Percentiles rank a stretch among this genome's conserved stretches.
phyloP scores from a whole-genome alignment of 805 yeast genomes.

The Suhomyces pyralidae region DNA sequence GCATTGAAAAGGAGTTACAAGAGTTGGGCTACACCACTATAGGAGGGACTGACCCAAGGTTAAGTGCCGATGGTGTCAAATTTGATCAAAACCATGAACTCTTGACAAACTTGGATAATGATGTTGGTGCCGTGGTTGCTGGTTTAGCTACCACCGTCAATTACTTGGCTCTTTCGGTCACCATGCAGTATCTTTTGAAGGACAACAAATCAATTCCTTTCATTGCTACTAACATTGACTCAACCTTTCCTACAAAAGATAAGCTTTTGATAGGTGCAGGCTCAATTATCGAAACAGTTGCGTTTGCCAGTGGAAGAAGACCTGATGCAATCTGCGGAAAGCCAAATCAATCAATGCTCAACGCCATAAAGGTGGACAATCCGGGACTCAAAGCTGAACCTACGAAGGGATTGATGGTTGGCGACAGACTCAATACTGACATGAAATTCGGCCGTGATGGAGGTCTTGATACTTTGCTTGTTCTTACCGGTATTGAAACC shows the following conservation, averaged over 20 bases:
- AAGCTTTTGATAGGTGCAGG: constrained; percentile 93
- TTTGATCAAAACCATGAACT: constrained; percentile 58
- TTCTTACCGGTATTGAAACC: constrained; percentile 87
- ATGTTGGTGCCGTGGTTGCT: constrained; percentile 84
- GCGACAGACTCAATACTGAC: constrained; percentile 93
- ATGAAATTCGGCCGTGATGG: constrained; percentile 89
- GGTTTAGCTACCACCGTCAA: constrained; percentile 78
- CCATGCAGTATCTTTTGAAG: constrained; percentile 74
- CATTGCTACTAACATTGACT: constrained; percentile 91
- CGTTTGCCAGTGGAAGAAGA: constrained; percentile 70
- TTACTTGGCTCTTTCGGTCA: constrained; percentile 76
- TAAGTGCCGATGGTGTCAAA: constrained; percentile 42
- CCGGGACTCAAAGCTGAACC: constrained; percentile 47
- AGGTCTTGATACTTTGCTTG: constrained; percentile 82
- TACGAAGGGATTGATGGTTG: constrained; percentile 79
- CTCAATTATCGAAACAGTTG: constrained; percentile 74
- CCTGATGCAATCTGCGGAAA: constrained; percentile 89
- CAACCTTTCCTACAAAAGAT: constrained; percentile 90
- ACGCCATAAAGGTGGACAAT: constrained; percentile 71
- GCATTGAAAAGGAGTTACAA: constrained; percentile 75
- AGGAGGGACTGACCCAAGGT: constrained; percentile 78
- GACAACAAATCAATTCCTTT: constrained; percentile 58
- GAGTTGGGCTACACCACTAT: constrained; percentile 70
- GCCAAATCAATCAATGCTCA: constrained; percentile 87
- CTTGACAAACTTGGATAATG: constrained; percentile 58